Evolutionary conservation across 768 basidiomycete species (phyloP), one percentile per base, ranked within the genome.

Genomic region (Pisolithus albus): DNA sequence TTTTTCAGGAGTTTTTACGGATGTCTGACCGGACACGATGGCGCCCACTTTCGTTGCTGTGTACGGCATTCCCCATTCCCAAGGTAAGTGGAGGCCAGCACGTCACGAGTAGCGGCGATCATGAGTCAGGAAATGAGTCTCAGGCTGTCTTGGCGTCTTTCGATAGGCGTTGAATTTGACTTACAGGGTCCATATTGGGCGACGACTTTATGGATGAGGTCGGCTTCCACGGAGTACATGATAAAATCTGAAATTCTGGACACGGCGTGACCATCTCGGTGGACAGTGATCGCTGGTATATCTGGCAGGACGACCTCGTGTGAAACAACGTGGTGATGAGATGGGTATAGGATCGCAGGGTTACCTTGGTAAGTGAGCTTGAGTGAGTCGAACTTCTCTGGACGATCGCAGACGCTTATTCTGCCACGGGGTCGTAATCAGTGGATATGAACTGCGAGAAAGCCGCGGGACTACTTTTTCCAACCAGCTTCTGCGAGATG

Each of bases 141-240:
- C 30, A 5, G 26, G 26, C 26, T 26, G 7, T 26, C 26, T 26
- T 32, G 30, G 30, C 30, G 30, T 3, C 30, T 32, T 10, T 32
- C 34, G 34, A 34, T 34, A 34, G 13, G 13, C 5, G 34, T 46
- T 40, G 47, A 45, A 36, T 47, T 32, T 34, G 30, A 39, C 88
- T 54, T 58, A 93, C 92, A 94, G n/a, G 93, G 91, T 7, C 95
- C 95, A 61, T 83, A 98, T 59, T 89, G 77, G 10, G 76, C 76
- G 7, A 97, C 94, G n/a, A 95, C 91, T 1, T 72, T 66, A 32
- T 82, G 81, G 54, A 97, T 87, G 61, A 77, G 84, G 59, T 92
- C 92, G 16, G 95, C 93, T 63, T 97, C 94, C 44, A 98, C 92
- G 16, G 90, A 88, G 68, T 97, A 98, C 62, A 98, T 78, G 67